Base-by-base conservation (phyloP, 495 filamentous ascomycete species). In the Penicillium maclennaniae region DNA sequence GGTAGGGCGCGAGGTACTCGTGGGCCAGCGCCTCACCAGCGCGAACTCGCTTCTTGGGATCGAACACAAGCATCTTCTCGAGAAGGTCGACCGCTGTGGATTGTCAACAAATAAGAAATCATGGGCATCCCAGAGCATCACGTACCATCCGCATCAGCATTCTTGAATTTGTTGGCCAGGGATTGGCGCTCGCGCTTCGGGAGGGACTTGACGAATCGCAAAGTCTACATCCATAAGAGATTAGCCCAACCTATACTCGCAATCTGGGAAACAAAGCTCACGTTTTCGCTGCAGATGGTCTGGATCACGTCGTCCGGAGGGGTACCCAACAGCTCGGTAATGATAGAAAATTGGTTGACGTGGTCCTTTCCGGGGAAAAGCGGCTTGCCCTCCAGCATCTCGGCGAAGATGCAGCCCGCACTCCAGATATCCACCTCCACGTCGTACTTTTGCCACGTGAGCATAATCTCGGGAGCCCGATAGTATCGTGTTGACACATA, bases 401-500 rank as follows among this genome's bases (percentile, higher is more conserved):
- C 93, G 43, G 93, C 93, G 65, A 98, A 98, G 62, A 98, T 98
- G 73, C 93, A 98, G 49, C 92, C 93, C 9, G 95, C 92, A 66
- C 92, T 97, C 93, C 93, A 98, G 63, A 98, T 96, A 70, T 98
- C 93, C 45, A 98, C 93, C 77, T 97, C 95, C 41, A 97, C 89
- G 62, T 98, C 93, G 73, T 98, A 98, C 74, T 97, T 98, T 71
- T 98, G 93, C 93, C 93, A 98, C 41, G 93, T 98, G 62, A 98
- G 90, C 93, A 98, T 98, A 67, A 98, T 98, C 73, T 98, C 93
- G 15, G 93, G 93, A 5, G 93, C 93, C 45, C 93, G 87, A 76
- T 98, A 98, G 79, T 98, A 98, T 76, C 93, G 81, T 46, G 93
- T 98, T 44, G 93, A 98, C 39, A 98, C 93, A 66, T 98, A 98